These are phyloP conservation scores for Neurospora sp. DNA, from an alignment of 495 filamentous ascomycete species.

Conservation along the genomic window DNA sequence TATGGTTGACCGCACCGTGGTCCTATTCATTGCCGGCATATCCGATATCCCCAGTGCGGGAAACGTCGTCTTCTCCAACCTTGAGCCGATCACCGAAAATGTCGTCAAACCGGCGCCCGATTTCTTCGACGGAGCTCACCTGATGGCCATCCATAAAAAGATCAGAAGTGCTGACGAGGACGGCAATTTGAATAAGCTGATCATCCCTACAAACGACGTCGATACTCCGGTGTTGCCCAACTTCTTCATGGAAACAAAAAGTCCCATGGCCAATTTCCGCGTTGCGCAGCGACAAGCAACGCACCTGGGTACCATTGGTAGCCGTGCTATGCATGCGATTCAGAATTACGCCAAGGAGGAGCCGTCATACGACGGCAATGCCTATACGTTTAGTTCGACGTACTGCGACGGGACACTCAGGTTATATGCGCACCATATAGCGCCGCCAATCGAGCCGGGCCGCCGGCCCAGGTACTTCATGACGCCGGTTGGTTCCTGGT, in stretches of 20 bases:
- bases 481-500: conserved; percentile 5
- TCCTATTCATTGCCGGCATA: conserved; percentile 4
- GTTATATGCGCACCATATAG: conserved; percentile 31
- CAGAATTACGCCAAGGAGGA: conserved; percentile 21
- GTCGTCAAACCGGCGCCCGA: conserved; percentile 19
- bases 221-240: conserved; percentile 30
- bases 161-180: conserved; percentile 4
- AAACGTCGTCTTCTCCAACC: conserved; percentile 7
- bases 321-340: conserved; percentile 29
- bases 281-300: conserved; percentile 30
- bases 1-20: conserved; percentile 2
- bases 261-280: conserved; percentile 17
- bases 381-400: conserved; percentile 24
- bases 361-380: conserved; percentile 30
- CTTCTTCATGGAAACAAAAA: conserved; percentile 31
- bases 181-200: conserved; percentile 9
- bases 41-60: conserved; percentile 4
- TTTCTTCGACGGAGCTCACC: conserved; percentile 26
- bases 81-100: neutral
- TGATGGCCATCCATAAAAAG: neutral
- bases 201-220: conserved; percentile 28
- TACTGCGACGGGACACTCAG: conserved; percentile 24
- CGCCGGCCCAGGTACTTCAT: conserved; percentile 32
- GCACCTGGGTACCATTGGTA: conserved; percentile 29
- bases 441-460: conserved; percentile 13